Evolutionary conservation across 2,329 filamentous ascomycete species (phyloP), one percentile per base, ranked within the genome.

Genomic region (Rhinocladiella mackenziei): DNA sequence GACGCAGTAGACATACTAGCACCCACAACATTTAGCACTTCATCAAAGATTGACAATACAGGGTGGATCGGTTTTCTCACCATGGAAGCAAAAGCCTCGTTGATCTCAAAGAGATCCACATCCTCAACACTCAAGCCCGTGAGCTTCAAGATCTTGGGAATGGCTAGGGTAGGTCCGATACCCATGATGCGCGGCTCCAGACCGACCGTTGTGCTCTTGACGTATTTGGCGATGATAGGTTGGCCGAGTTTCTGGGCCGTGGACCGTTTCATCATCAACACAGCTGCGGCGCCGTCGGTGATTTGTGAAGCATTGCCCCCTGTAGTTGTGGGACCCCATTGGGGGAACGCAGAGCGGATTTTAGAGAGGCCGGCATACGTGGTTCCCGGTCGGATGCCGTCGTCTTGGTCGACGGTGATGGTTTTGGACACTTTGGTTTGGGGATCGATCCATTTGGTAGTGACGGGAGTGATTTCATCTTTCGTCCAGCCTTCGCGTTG

Each of bases 91-190:
- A 98, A 98, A 1, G 92, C 92, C 78, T 98, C 92, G 74, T 98
- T 98, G 76, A 98, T 96, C 79, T 98, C 92, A 62, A 80, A 97
- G 61, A 97, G 89, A 65, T 97, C 92, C 19, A 98, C 88, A 58
- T 97, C 91, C 42, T 94, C 84, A 68, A 83, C 87, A 63, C 73
- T 75, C 58, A 98, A 80, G 48, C 89, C 89, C 0, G 89, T 86
- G 66, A 91, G 88, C 64, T 86, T 77, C 46, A 96, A 81, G 4
- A 87, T 88, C 65, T 89, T 85, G 55, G 92, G 92, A 60, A 98
- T 97, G 43, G 92, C 89, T 68, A 89, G 89, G 80, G 87, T 94
- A 38, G 92, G 92, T 1, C 91, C 92, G 56, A 95, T 76, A 53
- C 92, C 92, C 92, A 98, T 97, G 70, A 98, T 89, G 54, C 92